Conservation (phyloP, 1,284 basidiomycete genomes). For the Ganoderma meredithae region DNA sequence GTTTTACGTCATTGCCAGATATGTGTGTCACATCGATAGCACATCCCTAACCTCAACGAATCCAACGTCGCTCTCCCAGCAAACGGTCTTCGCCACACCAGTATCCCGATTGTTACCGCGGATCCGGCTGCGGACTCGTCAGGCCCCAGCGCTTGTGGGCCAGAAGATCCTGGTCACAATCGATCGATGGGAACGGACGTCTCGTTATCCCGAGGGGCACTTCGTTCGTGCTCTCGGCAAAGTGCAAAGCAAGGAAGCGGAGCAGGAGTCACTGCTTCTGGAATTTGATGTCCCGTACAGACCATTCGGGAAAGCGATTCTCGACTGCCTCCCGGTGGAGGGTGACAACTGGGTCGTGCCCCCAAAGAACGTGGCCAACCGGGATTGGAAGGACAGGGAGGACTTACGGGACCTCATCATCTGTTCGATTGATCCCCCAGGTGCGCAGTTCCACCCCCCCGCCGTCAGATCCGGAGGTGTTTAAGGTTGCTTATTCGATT, state of each 20-base stretch:
- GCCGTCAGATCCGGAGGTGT: slow-evolving; percentile 2
- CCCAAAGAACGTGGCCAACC: slow-evolving; percentile 62
- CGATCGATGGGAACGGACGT: slow-evolving; percentile 89
- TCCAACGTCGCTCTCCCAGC: slow-evolving; percentile 83
- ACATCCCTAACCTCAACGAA: slow-evolving; percentile 85
- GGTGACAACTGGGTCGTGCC: slow-evolving; percentile 96
- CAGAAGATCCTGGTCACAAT: slow-evolving; percentile 98
- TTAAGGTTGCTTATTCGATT: slow-evolving; percentile 11
- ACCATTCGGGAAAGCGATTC: slow-evolving; percentile 94
- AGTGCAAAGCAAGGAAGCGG: slow-evolving; percentile 94
- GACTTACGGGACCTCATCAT: slow-evolving; percentile 90
- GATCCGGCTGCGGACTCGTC: slow-evolving; percentile 93
- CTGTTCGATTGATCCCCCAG: slow-evolving; percentile 97
- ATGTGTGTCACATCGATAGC: slow-evolving; percentile 96
- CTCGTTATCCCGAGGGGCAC: slow-evolving; percentile 96
- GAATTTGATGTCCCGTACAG: slow-evolving; percentile 98
- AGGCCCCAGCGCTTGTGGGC: slow-evolving; percentile 87
- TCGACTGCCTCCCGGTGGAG: slow-evolving; percentile 90
- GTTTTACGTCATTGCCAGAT: slow-evolving; percentile 52
- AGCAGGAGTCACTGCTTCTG: slow-evolving; percentile 92
- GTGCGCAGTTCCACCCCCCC: slow-evolving; percentile 48
- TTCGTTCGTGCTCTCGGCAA: slow-evolving; percentile 94
- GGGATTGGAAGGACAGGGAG: slow-evolving; percentile 86
- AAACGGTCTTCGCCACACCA: slow-evolving; percentile 95
- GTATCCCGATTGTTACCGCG: slow-evolving; percentile 93